These are phyloP conservation scores for Sugiyamaella xylanicola DNA, from an alignment of 1,139 yeast species.

Conservation along the genomic window DNA sequence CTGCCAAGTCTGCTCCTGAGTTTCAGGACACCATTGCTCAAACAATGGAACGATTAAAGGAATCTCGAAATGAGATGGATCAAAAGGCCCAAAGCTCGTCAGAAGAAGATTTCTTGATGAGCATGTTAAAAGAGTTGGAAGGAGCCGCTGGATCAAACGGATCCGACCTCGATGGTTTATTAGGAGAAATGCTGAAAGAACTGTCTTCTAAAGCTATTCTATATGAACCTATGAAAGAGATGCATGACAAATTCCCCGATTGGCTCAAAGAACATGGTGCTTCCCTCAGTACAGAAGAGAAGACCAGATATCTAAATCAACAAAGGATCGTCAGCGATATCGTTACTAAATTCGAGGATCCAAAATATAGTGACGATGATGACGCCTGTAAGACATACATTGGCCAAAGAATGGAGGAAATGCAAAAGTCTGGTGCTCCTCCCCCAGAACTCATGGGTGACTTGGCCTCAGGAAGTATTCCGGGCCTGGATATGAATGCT, in stretches of 20 bases:
- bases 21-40: constrained; percentile 79
- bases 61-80: constrained; percentile 57
- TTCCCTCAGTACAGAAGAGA: constrained; percentile 38
- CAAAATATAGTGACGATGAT: constrained; percentile 57
- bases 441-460: constrained; percentile 80
- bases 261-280: constrained; percentile 57
- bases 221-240: constrained; percentile 85
- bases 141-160: constrained; percentile 45
- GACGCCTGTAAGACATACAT: constrained; percentile 55
- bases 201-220: constrained; percentile 83
- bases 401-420: constrained; percentile 57
- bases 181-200: constrained; percentile 79
- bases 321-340: constrained; percentile 49
- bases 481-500: constrained; percentile 50
- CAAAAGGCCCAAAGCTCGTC: constrained; percentile 55
- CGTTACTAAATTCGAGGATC: constrained; percentile 58
- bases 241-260: constrained; percentile 63
- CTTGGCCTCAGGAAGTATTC: constrained; percentile 54
- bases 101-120: constrained; percentile 44
- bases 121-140: constrained; percentile 63
- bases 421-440: constrained; percentile 73
- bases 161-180: constrained; percentile 60
- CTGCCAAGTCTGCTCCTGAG: constrained; percentile 41
- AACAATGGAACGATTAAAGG: constrained; percentile 72
- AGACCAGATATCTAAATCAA: constrained; percentile 42